phyloP scores from a whole-genome alignment of 192 early-diverging fungal genomes.

The Linnemannia hyalina region DNA sequence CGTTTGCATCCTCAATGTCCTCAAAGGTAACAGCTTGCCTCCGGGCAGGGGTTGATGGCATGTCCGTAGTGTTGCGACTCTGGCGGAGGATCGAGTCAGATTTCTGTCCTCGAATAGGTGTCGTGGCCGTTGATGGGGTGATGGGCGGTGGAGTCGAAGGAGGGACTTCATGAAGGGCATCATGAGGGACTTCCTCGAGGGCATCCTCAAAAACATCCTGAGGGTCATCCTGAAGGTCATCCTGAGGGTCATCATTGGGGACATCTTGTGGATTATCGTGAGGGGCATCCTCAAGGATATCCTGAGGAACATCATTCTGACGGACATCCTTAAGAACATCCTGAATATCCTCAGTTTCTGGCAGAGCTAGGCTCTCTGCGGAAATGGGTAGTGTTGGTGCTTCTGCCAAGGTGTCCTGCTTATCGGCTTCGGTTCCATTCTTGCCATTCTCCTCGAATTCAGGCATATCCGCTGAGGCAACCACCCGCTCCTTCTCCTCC shows the following conservation, averaged over 20 bases:
- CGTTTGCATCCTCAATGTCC: constrained; percentile 28
- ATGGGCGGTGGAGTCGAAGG: neutral
- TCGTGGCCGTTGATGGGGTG: neutral
- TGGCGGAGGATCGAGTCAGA: neutral
- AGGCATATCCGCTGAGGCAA: neutral
- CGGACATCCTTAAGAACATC: too few species aligned
- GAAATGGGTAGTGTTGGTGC: neutral
- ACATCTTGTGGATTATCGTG: too few species aligned
- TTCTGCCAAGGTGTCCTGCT: neutral
- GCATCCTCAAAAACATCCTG: neutral
- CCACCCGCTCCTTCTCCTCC: neutral
- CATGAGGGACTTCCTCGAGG: neutral
- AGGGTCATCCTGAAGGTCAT: neutral
- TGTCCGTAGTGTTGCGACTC: neutral
- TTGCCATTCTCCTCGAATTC: neutral
- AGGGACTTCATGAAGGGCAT: neutral
- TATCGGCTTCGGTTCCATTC: neutral
- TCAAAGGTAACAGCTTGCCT: constrained; percentile 21
- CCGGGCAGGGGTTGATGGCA: constrained; percentile 1
- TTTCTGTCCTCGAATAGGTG: neutral
- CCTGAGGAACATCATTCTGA: neutral
- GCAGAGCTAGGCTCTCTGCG: neutral
- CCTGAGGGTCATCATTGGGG: neutral
- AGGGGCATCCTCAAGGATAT: neutral
- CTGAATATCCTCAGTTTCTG: neutral